Percentiles rank a stretch among this genome's conserved stretches.
Evolutionary conservation across 164 flowering plant genomes (phyloP).

Genomic region (Platanus orientalis): DNA sequence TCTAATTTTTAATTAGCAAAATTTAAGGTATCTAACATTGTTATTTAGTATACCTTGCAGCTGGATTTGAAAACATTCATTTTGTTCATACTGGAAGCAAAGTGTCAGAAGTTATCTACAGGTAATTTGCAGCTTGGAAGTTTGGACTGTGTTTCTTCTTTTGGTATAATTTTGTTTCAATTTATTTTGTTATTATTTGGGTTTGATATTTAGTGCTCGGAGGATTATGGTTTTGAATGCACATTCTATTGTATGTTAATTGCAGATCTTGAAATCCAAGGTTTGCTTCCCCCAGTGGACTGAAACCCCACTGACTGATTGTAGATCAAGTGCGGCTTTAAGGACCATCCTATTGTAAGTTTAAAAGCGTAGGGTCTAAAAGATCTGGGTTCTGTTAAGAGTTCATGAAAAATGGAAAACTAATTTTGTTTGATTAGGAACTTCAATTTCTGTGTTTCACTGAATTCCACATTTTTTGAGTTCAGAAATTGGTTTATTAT

Average conservation of each 20-base stretch:
- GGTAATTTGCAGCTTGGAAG: conserved; percentile 1
- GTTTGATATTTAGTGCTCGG: not conserved
- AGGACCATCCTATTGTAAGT: not conserved
- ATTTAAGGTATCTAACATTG: conserved; percentile 7
- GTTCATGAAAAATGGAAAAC: no score
- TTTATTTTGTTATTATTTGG: not conserved
- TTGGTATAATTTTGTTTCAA: no score
- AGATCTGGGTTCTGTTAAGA: no score
- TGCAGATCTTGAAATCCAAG: not conserved
- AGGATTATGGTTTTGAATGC: not conserved
- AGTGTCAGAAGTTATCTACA: conserved; percentile 1
- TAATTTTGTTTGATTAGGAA: no score
- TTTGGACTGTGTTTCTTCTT: no score
- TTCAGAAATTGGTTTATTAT: no score
- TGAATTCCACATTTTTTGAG: no score
- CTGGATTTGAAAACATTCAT: not conserved
- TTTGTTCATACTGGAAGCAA: not conserved
- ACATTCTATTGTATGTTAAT: not conserved
- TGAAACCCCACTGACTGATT: not conserved
- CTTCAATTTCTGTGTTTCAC: no score
- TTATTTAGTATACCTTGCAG: conserved; percentile 9
- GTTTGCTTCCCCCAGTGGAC: not conserved
- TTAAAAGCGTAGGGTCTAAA: no score
- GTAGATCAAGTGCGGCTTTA: not conserved
- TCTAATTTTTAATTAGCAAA: not conserved